Base-by-base conservation (phyloP, 257 asterid species). In the Cynanchum wilfordii region DNA sequence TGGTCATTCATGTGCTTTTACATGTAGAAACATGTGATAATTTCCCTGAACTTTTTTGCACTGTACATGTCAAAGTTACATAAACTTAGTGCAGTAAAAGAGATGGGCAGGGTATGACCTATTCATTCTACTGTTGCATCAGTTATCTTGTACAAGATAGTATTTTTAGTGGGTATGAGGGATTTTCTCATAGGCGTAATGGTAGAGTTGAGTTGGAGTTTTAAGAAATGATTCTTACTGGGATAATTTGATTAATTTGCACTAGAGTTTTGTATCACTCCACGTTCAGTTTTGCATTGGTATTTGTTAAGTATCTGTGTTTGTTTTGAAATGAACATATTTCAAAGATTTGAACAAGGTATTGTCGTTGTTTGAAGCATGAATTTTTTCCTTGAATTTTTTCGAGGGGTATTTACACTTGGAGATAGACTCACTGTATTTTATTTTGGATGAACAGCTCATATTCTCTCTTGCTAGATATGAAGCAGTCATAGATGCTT, bases 401-500 rank as follows among this genome's bases (percentile, higher is more conserved):
- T 64, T 19, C 8, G 0, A 19, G 15, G 10, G 29, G 27, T 36
- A 36, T 36, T 36, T 36, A 16, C 50, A 64, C 27, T 64, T 33
- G 69, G 69, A 64, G 69, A 19, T 64, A 36, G 69, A 8, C 22
- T 36, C 16, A 17, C 24, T 36, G 69, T 64, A 36, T 20, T 64
- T 72, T 47, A 75, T 69, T 20, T 74, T 20, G 76, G 72, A 29
- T 69, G 29, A 82, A 78, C 98, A 93, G 98, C 99, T 94, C 55
- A 94, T 92, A 72, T 95, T 92, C 89, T 95, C 99, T 67, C 82
- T 95, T 62, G 88, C 91, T 36, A 89, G 99, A 90, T 95, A 95
- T 69, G 99, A 95, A 85, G 96, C 95, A 60, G 99, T 92, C 9
- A 92, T 95, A 64, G 98, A 95, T 87, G 98, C 99, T 79, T 95